These are phyloP conservation scores for Sarcodon aspratus DNA, from an alignment of 768 basidiomycete species.

Conservation along the genomic window DNA sequence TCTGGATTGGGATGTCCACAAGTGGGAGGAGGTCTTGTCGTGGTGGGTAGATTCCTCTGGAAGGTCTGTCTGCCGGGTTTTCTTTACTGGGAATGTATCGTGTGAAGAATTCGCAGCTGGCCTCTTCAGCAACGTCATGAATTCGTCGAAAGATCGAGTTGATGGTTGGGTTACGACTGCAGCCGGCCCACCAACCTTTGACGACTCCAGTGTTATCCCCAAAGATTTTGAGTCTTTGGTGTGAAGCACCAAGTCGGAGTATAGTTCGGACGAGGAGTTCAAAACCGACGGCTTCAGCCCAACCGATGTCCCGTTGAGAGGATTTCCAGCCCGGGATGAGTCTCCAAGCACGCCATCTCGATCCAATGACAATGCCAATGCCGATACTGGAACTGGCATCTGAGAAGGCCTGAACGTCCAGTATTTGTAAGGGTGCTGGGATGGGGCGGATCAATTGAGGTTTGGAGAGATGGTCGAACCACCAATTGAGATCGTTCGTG, in stretches of 20 bases:
- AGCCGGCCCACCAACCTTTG: constrained; percentile 21
- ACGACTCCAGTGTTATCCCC: constrained; percentile 16
- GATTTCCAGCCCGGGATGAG: constrained; percentile 8
- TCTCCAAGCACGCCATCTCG: too few species aligned
- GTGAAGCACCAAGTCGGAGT: constrained; percentile 8
- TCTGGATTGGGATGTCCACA: constrained; percentile 1
- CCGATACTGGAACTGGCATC: constrained; percentile 17
- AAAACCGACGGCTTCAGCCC: constrained; percentile 35
- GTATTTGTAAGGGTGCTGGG: too few species aligned
- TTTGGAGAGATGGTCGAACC: too few species aligned
- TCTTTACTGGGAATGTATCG: constrained; percentile 7
- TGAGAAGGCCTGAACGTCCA: too few species aligned
- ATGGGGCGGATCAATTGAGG: too few species aligned
- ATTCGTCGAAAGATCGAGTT: not conserved
- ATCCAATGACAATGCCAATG: constrained; percentile 9
- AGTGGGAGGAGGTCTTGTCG: constrained; percentile 7
- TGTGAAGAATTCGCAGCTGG: not conserved
- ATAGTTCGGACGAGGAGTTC: too few species aligned
- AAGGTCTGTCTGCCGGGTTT: constrained; percentile 14
- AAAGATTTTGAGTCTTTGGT: constrained; percentile 14
- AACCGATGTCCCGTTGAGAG: constrained; percentile 24
- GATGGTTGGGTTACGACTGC: too few species aligned
- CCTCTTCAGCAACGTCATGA: not conserved
- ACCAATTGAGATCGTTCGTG: too few species aligned
- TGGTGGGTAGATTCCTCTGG: constrained; percentile 6